Conservation (phyloP, 208 protist species). For the Crithidia expoeki region DNA sequence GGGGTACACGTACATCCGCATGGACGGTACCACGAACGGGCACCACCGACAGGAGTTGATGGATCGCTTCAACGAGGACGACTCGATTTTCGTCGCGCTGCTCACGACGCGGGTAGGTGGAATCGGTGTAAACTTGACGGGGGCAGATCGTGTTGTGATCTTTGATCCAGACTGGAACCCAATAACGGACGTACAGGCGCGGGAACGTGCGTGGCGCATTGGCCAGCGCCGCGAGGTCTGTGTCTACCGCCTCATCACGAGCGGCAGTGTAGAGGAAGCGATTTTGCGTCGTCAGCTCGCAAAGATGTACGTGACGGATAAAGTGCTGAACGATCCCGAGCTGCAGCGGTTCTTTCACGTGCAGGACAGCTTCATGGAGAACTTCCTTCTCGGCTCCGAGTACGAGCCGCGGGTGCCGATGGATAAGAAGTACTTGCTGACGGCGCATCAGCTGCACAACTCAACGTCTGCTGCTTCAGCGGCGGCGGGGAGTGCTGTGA, state of each 20-base stretch:
- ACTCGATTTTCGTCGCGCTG: conserved; percentile 94
- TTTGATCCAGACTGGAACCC: conserved; percentile 99
- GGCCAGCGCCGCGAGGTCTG: conserved; percentile 96
- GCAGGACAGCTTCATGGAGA: conserved; percentile 86
- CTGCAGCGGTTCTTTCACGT: conserved; percentile 95
- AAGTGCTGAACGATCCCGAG: conserved; percentile 95
- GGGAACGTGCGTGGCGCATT: conserved; percentile 96
- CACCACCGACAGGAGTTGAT: conserved; percentile 89
- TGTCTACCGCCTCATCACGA: conserved; percentile 97
- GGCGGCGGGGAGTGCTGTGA: neutral
- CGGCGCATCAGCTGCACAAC: conserved; percentile 38
- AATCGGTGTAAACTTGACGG: conserved; percentile 98
- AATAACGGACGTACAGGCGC: conserved; percentile 88
- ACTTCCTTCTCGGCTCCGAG: conserved; percentile 89
- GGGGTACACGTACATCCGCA: conserved; percentile 89
- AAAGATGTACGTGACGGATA: conserved; percentile 95
- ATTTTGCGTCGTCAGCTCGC: conserved; percentile 97
- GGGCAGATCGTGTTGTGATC: conserved; percentile 98
- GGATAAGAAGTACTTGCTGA: conserved; percentile 64
- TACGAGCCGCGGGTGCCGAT: conserved; percentile 66
- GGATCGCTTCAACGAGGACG: conserved; percentile 95
- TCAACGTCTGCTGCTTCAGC: conserved; percentile 1
- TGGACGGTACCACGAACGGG: conserved; percentile 96
- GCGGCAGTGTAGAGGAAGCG: conserved; percentile 99
- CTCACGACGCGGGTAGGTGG: conserved; percentile 97